Evolutionary conservation across 1,284 basidiomycete genomes (phyloP).

Genomic region (Fomes fomentarius): DNA sequence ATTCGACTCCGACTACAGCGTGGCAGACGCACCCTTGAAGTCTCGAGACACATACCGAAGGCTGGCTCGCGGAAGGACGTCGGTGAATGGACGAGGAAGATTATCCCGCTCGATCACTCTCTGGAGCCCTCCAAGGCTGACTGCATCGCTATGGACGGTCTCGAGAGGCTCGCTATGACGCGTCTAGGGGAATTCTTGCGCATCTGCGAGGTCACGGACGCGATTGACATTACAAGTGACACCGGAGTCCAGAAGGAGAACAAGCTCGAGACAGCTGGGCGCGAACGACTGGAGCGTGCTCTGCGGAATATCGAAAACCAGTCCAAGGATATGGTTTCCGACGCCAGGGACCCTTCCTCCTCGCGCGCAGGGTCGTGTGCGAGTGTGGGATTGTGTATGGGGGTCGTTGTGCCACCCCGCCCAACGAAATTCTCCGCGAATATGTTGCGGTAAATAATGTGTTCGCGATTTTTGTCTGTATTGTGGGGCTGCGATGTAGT

Average conservation of each 20-base stretch:
- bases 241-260: background rate
- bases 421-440: constrained; percentile 15
- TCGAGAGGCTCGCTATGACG: constrained; percentile 35
- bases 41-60: constrained; percentile 40
- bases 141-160: constrained; percentile 35
- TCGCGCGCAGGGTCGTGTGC: background rate
- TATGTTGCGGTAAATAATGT: constrained; percentile 4
- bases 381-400: background rate
- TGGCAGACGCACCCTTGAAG: constrained; percentile 41
- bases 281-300: background rate
- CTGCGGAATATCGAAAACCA: constrained; percentile 1
- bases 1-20: constrained; percentile 50
- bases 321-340: background rate
- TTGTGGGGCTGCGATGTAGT: background rate
- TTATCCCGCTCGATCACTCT: constrained; percentile 28
- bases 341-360: background rate
- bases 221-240: background rate
- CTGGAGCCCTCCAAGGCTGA: constrained; percentile 30
- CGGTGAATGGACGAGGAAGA: constrained; percentile 42
- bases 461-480: background rate
- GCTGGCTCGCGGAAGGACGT: constrained; percentile 5
- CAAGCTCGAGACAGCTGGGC: background rate
- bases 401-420: constrained; percentile 7
- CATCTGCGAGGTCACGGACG: constrained; percentile 41
- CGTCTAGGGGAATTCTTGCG: constrained; percentile 39